These are phyloP conservation scores for Scenedesmus sp. DNA, from an alignment of 163 green algal genomes.

Conservation along the genomic window DNA sequence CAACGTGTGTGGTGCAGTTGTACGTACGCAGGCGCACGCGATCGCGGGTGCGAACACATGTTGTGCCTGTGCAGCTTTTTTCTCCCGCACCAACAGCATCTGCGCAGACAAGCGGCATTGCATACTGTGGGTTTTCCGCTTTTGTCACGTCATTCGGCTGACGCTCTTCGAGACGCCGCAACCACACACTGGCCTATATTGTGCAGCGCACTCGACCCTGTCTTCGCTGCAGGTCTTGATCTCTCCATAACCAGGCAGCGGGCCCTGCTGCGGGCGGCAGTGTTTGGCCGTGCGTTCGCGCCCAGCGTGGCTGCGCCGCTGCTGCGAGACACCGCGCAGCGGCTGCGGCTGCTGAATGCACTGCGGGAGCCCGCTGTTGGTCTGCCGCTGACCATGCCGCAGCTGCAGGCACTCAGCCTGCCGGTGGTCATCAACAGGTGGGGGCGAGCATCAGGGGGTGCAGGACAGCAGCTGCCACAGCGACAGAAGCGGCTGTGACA, in stretches of 20 bases:
- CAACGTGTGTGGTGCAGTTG: background rate
- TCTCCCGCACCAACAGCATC: conserved; percentile 67
- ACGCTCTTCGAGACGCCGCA: no score
- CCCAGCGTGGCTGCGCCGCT: conserved; percentile 49
- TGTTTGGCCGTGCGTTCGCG: conserved; percentile 88
- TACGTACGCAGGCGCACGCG: background rate
- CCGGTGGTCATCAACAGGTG: conserved; percentile 74
- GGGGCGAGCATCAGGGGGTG: background rate
- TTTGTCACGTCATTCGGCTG: no score
- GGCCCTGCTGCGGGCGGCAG: conserved; percentile 81
- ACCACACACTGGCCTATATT: background rate
- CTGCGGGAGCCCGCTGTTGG: conserved; percentile 75
- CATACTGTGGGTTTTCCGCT: no score
- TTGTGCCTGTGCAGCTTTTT: background rate
- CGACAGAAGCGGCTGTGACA: background rate
- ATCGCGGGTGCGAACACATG: no score
- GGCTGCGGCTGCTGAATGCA: conserved; percentile 86
- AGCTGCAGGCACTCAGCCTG: conserved; percentile 81
- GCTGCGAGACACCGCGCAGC: conserved; percentile 49
- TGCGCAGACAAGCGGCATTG: conserved; percentile 83
- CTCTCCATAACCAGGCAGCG: conserved; percentile 70
- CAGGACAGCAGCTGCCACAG: no score
- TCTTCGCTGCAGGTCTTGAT: conserved; percentile 62
- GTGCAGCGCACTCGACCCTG: background rate
- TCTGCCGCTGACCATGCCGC: conserved; percentile 72